Base-by-base conservation (phyloP, 257 asterid species). In the Solanum microdontum region DNA sequence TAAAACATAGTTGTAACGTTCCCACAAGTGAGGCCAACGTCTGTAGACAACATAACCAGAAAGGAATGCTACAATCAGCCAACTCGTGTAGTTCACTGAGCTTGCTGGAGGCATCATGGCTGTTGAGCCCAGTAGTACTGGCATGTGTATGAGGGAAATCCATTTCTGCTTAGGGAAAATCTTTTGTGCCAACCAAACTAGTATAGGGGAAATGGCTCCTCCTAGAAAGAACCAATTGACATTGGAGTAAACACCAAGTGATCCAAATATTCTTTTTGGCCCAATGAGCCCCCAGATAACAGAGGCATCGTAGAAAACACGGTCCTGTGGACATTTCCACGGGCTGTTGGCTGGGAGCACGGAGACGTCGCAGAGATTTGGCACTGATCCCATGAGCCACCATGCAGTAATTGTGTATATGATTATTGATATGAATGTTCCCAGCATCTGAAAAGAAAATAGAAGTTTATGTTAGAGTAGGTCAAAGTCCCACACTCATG, bases 241-340 rank as follows among this genome's bases (percentile, higher is more conserved):
- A 1, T 82, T 84, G 0, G 89, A 64, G 86, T 94, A 93, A 1
- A 87, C 62, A 3, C 95, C 97, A 6, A 90, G 92, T 84, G 90
- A 37, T 1, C 95, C 97, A 17, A 94, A 94, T 21, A 93, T 92
- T 55, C 95, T 88, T 23, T 60, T 92, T 3, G 95, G 95, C 6
- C 94, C 95, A 15, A 94, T 89, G 28, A 94, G 91, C 6, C 97
- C 97, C 97, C 94, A 94, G 12, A 94, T 90, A 45, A 94, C 93
- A 1, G 95, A 92, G 15, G 95, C 94, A 4, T 91, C 91, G 33
- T 90, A 94, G 89, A 93, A 94, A 3, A 92, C 92, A 13, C 76
- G 90, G 88, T 94, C 95, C 69, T 1, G 13, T 0, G 97, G 94
- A 82, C 97, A 94, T 5, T 62, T 88, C 97, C 95, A 94, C 1